Conservation (phyloP, 1,284 basidiomycete species). For the Fomitopsis schrenkii region DNA sequence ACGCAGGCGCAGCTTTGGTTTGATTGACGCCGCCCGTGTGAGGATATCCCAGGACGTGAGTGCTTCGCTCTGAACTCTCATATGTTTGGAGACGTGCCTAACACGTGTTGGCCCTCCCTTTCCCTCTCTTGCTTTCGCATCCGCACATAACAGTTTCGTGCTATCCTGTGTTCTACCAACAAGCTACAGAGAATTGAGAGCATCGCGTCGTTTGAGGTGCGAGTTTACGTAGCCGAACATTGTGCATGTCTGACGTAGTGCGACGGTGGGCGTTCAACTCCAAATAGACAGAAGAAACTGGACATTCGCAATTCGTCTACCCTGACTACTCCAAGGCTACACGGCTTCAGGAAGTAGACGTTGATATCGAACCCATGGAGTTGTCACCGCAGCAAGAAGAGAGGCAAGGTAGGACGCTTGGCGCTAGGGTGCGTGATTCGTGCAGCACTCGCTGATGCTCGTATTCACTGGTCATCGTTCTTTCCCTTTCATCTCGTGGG, state of each 20-base stretch:
- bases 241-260: slow-evolving; percentile 12
- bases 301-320: slow-evolving; percentile 15
- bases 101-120: slow-evolving; percentile 29
- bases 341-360: slow-evolving; percentile 16
- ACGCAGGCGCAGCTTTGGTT: slow-evolving; percentile 25
- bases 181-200: slow-evolving; percentile 19
- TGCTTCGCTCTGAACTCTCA: slow-evolving; percentile 19
- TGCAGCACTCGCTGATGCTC: not conserved
- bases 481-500: not conserved
- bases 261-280: slow-evolving; percentile 9
- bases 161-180: slow-evolving; percentile 29
- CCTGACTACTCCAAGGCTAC: slow-evolving; percentile 17
- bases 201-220: slow-evolving; percentile 21
- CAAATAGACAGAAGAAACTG: slow-evolving; percentile 17
- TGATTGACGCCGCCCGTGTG: slow-evolving; percentile 32
- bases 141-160: slow-evolving; percentile 24
- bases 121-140: slow-evolving; percentile 16
- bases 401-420: slow-evolving; percentile 23
- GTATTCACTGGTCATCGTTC: slow-evolving; percentile 6
- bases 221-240: slow-evolving; percentile 3
- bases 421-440: slow-evolving; percentile 22
- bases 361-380: slow-evolving; percentile 22
- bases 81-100: slow-evolving; percentile 28
- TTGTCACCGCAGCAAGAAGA: slow-evolving; percentile 15
- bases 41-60: slow-evolving; percentile 30